A percentile compares a stretch with the other conserved stretches of the same genome.
Evolutionary conservation across 768 basidiomycete genomes (phyloP).

Genomic region (Termitomyces sp.): DNA sequence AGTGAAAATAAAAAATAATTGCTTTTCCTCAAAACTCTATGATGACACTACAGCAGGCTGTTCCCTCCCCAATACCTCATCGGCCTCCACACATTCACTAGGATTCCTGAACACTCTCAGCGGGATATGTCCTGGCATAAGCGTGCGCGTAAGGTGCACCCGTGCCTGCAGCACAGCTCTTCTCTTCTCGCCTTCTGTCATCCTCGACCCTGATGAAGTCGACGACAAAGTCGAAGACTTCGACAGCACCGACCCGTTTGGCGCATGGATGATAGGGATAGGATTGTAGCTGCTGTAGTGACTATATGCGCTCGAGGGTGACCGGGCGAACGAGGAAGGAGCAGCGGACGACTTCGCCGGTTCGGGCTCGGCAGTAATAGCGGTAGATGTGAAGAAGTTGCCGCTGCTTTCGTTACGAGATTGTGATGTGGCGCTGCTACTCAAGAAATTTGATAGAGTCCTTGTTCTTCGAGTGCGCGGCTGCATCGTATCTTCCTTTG

Average conservation of each 20-base stretch:
- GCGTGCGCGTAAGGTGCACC: slow-evolving; percentile 54
- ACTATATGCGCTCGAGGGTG: background rate
- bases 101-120: slow-evolving; percentile 67
- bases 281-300: background rate
- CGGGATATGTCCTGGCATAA: slow-evolving; percentile 50
- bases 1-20: background rate
- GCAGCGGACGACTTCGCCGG: background rate
- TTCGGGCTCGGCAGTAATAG: slow-evolving; percentile 19
- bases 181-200: slow-evolving; percentile 51
- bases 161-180: slow-evolving; percentile 55
- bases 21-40: background rate
- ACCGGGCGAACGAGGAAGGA: background rate
- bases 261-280: no score
- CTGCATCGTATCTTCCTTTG: slow-evolving; percentile 8
- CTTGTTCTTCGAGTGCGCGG: slow-evolving; percentile 8
- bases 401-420: background rate
- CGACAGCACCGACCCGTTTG: slow-evolving; percentile 3
- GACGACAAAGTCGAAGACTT: slow-evolving; percentile 8
- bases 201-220: background rate
- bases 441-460: slow-evolving; percentile 7
- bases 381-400: slow-evolving; percentile 17
- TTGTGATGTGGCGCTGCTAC: background rate
- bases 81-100: slow-evolving; percentile 61
- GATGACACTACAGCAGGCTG: background rate
- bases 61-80: slow-evolving; percentile 31